These are phyloP conservation scores for Nicotiana otophora DNA, from an alignment of 257 asterid species.

Conservation along the genomic window DNA sequence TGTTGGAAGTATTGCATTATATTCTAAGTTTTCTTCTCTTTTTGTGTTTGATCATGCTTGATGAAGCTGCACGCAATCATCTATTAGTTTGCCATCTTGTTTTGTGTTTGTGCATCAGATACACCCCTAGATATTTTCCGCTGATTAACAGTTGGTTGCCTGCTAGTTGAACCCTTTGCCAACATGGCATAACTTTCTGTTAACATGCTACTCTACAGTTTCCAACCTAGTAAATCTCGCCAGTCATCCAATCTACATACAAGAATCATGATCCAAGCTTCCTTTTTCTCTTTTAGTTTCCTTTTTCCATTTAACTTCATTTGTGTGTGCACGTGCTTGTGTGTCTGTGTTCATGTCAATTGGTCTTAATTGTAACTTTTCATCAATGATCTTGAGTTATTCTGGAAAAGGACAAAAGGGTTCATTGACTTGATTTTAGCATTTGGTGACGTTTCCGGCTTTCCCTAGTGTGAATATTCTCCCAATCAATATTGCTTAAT, in stretches of 20 bases:
- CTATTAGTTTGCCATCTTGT: neutral
- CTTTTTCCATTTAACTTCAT: neutral
- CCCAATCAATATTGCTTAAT: neutral
- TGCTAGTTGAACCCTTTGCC: neutral
- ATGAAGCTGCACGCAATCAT: neutral
- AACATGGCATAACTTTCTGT: conserved; percentile 1
- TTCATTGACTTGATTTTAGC: neutral
- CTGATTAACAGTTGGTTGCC: neutral
- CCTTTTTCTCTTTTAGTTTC: neutral
- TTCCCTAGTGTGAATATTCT: neutral
- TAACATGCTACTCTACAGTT: neutral
- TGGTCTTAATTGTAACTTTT: neutral
- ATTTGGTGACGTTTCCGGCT: neutral
- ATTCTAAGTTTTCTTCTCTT: neutral
- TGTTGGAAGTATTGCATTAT: neutral
- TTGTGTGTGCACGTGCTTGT: neutral
- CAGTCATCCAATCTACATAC: neutral
- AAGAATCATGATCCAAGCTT: neutral
- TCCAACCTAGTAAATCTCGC: neutral
- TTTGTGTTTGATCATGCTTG: neutral
- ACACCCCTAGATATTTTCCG: neutral
- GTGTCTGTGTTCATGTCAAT: neutral
- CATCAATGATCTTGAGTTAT: neutral
- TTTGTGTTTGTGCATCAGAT: neutral
- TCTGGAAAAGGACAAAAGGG: neutral